These are phyloP conservation scores for Pleurotus giganteus DNA, from an alignment of 768 basidiomycete species.

Conservation along the genomic window DNA sequence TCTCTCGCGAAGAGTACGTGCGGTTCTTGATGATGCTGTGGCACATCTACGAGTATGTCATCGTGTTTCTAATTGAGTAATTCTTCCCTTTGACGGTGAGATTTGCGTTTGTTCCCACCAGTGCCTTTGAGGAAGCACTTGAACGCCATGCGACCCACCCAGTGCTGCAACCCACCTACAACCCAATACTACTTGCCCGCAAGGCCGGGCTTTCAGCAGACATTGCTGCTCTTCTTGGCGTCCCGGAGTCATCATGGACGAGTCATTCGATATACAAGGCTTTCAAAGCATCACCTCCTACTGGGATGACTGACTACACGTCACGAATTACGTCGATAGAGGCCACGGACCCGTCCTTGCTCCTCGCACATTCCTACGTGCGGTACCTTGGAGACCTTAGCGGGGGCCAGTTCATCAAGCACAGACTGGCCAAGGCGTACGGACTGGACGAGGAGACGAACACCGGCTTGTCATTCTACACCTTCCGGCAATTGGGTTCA, in stretches of 20 bases:
- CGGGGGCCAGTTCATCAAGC: conserved; percentile 71
- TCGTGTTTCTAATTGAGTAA: not conserved
- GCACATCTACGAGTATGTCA: conserved; percentile 71
- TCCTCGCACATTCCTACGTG: conserved; percentile 81
- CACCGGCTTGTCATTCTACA: conserved; percentile 60
- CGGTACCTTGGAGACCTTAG: conserved; percentile 80
- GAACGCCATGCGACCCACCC: conserved; percentile 61
- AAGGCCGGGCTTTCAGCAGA: conserved; percentile 59
- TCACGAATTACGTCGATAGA: conserved; percentile 49
- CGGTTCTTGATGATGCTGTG: conserved; percentile 75
- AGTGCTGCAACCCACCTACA: conserved; percentile 65
- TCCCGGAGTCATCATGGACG: conserved; percentile 52
- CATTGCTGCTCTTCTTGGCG: conserved; percentile 57
- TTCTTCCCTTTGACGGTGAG: not conserved
- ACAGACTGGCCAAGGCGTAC: conserved; percentile 66
- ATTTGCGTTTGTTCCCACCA: conserved; percentile 19
- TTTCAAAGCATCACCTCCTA: conserved; percentile 45
- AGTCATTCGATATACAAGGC: conserved; percentile 50
- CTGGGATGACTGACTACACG: conserved; percentile 50
- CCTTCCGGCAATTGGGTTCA: conserved; percentile 57
- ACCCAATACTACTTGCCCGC: conserved; percentile 67
- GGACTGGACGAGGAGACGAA: conserved; percentile 49
- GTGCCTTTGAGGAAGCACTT: conserved; percentile 55
- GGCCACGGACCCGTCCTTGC: conserved; percentile 42
- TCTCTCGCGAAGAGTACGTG: conserved; percentile 64